These are phyloP conservation scores for Kitagawia praeruptora DNA, from an alignment of 129 eudicot species.

Conservation along the genomic window DNA sequence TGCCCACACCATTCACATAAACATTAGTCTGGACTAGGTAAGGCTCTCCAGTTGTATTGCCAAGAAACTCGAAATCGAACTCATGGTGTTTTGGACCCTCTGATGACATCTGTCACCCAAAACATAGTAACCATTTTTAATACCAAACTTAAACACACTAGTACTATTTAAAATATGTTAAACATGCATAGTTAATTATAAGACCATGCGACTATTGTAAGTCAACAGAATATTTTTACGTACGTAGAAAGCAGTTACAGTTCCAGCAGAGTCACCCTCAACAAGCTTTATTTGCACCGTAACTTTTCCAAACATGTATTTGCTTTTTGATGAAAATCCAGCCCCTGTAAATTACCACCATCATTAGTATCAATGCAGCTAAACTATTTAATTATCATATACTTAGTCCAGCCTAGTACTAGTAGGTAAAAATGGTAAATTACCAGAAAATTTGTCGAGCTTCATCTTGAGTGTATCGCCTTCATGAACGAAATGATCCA, in stretches of 20 bases:
- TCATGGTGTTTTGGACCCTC: conserved; percentile 87
- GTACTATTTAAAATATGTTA: too few species aligned
- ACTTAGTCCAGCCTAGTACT: background rate
- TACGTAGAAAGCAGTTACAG: conserved; percentile 96
- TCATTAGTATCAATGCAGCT: background rate
- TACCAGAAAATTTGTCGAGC: conserved; percentile 84
- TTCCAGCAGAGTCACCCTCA: conserved; percentile 97
- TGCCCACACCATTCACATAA: conserved; percentile 88
- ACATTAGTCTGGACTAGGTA: conserved; percentile 86
- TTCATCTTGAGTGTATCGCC: conserved; percentile 83
- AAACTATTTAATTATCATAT: background rate
- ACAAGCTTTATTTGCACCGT: conserved; percentile 82
- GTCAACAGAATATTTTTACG: background rate
- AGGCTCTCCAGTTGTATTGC: conserved; percentile 86
- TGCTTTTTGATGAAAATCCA: conserved; percentile 84
- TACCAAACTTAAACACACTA: too few species aligned
- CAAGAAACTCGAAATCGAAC: conserved; percentile 89
- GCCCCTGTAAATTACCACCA: conserved; percentile 47
- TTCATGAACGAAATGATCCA: conserved; percentile 59
- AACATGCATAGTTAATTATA: background rate
- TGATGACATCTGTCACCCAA: conserved; percentile 69
- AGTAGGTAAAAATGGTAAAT: background rate
- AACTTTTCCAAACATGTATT: conserved; percentile 90
- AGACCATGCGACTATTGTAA: background rate
- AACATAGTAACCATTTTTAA: background rate